These are phyloP conservation scores for Musa schizocarpa DNA, from an alignment of 176 grass and related monocot species.

Conservation along the genomic window DNA sequence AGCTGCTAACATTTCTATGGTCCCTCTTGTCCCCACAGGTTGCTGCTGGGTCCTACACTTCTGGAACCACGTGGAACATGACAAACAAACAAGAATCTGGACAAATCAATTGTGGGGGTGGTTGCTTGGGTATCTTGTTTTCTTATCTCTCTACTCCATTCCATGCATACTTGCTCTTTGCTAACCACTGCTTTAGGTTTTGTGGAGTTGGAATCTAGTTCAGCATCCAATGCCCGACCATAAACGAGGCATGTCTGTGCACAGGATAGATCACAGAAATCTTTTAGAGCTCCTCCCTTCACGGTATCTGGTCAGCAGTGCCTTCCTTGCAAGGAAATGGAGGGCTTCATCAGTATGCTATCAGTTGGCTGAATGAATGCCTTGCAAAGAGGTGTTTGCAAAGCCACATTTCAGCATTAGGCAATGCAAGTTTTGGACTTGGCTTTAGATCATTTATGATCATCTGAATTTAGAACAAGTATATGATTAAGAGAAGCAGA, in stretches of 20 bases:
- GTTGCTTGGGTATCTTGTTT: background rate
- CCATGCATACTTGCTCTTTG: background rate
- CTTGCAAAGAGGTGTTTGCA: no score
- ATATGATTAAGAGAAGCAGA: no score
- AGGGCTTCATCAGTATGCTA: no score
- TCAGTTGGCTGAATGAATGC: no score
- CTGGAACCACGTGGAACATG: background rate
- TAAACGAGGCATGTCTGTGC: background rate
- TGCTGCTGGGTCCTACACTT: background rate
- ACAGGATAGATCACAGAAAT: background rate
- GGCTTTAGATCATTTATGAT: no score
- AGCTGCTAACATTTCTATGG: background rate
- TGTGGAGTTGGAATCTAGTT: background rate
- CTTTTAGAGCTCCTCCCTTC: no score
- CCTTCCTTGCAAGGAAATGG: no score
- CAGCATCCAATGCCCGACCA: background rate
- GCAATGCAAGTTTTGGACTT: no score
- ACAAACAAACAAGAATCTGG: background rate
- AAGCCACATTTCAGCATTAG: no score
- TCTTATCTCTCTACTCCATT: background rate
- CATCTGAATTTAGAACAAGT: no score
- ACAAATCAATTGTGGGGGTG: background rate
- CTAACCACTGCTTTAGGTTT: background rate
- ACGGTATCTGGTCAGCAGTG: no score
- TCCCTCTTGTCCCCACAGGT: no score